phyloP scores from a whole-genome alignment of 2,329 filamentous ascomycete species.

The Trichoderma sp. region DNA sequence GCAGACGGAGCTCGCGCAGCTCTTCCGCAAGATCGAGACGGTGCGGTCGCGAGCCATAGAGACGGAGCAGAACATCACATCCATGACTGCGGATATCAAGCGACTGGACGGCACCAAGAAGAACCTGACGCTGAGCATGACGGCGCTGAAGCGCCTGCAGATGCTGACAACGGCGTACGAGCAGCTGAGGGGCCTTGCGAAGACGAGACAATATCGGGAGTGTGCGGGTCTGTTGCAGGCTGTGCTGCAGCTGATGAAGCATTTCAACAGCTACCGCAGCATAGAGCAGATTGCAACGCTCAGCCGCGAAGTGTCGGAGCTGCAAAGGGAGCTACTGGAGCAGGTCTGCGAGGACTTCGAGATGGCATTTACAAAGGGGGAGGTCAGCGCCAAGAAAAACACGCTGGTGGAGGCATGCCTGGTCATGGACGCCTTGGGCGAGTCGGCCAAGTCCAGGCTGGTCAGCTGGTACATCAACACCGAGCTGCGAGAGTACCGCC shows the following conservation, averaged over 20 bases:
- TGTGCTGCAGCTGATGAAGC: slow-evolving; percentile 95
- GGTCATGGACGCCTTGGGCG: slow-evolving; percentile 93
- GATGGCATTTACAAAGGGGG: slow-evolving; percentile 86
- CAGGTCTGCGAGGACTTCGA: slow-evolving; percentile 99
- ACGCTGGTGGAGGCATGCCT: slow-evolving; percentile 84
- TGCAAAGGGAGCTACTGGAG: slow-evolving; percentile 90
- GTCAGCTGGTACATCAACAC: slow-evolving; percentile 99
- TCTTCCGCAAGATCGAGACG: slow-evolving; percentile 94
- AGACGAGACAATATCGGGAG: slow-evolving; percentile 88
- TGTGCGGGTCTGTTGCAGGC: slow-evolving; percentile 93
- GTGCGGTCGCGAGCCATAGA: slow-evolving; percentile 86
- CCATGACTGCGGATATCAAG: slow-evolving; percentile 99
- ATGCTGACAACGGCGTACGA: slow-evolving; percentile 99
- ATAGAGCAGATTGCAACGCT: slow-evolving; percentile 97
- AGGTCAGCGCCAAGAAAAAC: slow-evolving; percentile 70
- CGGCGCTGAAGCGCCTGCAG: slow-evolving; percentile 91
- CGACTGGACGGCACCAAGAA: slow-evolving; percentile 93
- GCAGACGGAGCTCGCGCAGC: slow-evolving; percentile 82
- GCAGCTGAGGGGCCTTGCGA: slow-evolving; percentile 81
- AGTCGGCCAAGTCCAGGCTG: slow-evolving; percentile 78
- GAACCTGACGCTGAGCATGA: slow-evolving; percentile 97
- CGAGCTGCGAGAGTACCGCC: slow-evolving; percentile 90
- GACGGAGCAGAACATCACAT: slow-evolving; percentile 94
- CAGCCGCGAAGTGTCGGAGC: slow-evolving; percentile 87
- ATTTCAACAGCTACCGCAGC: slow-evolving; percentile 97